These are phyloP conservation scores for Bruguiera parviflora DNA, from an alignment of 345 rosid species.

Conservation along the genomic window DNA sequence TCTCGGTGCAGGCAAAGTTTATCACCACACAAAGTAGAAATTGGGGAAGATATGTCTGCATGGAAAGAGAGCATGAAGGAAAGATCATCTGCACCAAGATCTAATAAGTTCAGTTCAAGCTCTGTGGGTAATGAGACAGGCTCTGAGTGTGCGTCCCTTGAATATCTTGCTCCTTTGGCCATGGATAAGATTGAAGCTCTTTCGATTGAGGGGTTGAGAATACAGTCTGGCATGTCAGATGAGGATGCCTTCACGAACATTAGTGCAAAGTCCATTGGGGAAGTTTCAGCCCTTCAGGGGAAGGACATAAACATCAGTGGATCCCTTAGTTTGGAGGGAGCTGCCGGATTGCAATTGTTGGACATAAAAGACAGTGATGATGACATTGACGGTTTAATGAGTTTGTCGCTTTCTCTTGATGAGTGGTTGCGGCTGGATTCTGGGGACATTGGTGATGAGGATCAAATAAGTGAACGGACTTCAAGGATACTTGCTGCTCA, in stretches of 20 bases:
- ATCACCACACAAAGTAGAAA: slow-evolving; percentile 35
- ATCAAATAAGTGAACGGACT: slow-evolving; percentile 71
- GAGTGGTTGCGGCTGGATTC: slow-evolving; percentile 95
- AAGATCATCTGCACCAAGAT: slow-evolving; percentile 35
- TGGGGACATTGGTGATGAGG: slow-evolving; percentile 75
- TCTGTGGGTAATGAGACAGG: slow-evolving; percentile 36
- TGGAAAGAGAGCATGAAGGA: slow-evolving; percentile 35
- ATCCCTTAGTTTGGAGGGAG: slow-evolving; percentile 72
- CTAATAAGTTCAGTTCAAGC: slow-evolving; percentile 36
- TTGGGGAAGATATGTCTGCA: slow-evolving; percentile 32
- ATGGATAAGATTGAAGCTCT: slow-evolving; percentile 97
- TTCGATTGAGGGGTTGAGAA: slow-evolving; percentile 88
- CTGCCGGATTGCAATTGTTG: slow-evolving; percentile 80
- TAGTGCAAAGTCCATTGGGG: slow-evolving; percentile 61
- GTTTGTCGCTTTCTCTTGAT: slow-evolving; percentile 79
- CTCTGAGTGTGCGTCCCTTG: slow-evolving; percentile 80
- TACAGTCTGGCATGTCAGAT: slow-evolving; percentile 83
- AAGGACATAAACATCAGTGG: slow-evolving; percentile 51
- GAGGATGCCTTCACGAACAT: slow-evolving; percentile 74
- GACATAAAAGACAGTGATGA: slow-evolving; percentile 53
- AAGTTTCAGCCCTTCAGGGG: slow-evolving; percentile 70
- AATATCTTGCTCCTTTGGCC: slow-evolving; percentile 96
- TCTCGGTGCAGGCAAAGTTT: slow-evolving; percentile 44
- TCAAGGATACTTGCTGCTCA: slow-evolving; percentile 86
- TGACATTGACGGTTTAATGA: slow-evolving; percentile 76